Evolutionary conservation across 495 filamentous ascomycete species (phyloP), one percentile per base, ranked within the genome.

Genomic region (Hypomontagnella monticulosa): DNA sequence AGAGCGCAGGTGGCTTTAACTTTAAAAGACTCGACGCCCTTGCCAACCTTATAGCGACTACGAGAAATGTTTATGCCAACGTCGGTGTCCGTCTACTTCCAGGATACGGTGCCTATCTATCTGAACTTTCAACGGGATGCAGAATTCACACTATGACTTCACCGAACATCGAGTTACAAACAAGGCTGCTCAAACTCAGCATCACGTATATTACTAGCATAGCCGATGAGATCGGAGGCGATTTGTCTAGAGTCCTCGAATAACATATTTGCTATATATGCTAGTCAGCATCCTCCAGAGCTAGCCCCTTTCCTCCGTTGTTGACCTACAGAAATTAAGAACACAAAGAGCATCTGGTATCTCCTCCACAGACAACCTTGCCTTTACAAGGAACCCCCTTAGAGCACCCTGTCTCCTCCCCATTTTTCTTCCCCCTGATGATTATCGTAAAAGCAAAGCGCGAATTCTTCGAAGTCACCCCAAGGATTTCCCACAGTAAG

Each of bases 281-380:
- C 23, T 18, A 32, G 27, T 33, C 36, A 27, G 40, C 19, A 15
- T 12, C 36, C 5, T 4, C 37, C 11, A 8, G 18, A 14, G 12
- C 23, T 16, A 10, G 9, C 34, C 36, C 19, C 20, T 41, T 19
- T 42, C 8, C 18, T n/a, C 34, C 40, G 9, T 7, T 38, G 11
- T 36, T 40, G 23, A 9, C 4, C 18, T 44, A 40, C 27, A 19
- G 38, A 20, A 15, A 30, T 11, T 8, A 48, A 57, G 4, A 37
- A 30, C 14, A 59, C 33, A 50, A 19, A 36, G 33, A 34, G 27
- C 27, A 15, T 8, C 16, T 57, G 61, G 61, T 64, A 64, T 57
- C 53, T 36, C 53, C 37, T 38, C 61, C 11, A 53, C 40, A 9
- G 50, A 42, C 37, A 37, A 40, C 38, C 33, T 56, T 57, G 27